Evolutionary conservation across 768 basidiomycete species (phyloP), one percentile per base, ranked within the genome.

Genomic region (Boletus subparvulus): DNA sequence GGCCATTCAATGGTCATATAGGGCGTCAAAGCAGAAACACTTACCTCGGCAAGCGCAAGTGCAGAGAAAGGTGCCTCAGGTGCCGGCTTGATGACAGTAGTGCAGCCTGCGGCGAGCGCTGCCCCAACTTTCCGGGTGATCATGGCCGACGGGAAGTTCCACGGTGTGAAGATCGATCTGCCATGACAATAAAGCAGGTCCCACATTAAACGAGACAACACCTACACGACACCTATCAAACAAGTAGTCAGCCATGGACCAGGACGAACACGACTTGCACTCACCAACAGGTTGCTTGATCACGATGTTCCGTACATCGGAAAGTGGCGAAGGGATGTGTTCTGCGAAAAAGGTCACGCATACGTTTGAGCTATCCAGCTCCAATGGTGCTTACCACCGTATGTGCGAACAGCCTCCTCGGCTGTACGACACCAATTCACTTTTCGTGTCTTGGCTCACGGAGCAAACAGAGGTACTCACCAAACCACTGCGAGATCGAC

Each of bases 111-210:
- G 2, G 95, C 96, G 16, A 98, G 81, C 24, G 92, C 93, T 30
- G 92, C 84, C 28, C 85, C 92, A 16, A 94, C 76, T 72, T 95
- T 95, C n/a, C 93, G 87, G 1, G 90, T 89, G 21, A 93, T 90
- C 92, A 95, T 95, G 0, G 93, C 92, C 26, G 90, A 92, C 3
- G 95, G 95, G 76, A 97, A 98, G 73, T 97, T 94, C 92, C 90
- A 91, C 36, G 90, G 90, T 1, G 90, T 91, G 41, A 92, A 61
- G 60, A 92, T 90, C 7, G 87, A 86, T 10, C 90, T 92, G 61
- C 12, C 44, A 32, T 26, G 32, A 35, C 62, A 30, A 62, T 63
- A 13, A 58, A 55, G 44, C 9, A 43, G 24, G 30, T 21, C 28
- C 4, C 5, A 28, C 7, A n/a, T 36, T 3, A 14, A 14, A 35